Evolutionary conservation across 176 grass and related monocot species (phyloP).

Genomic region (Bonia amplexicaulis): DNA sequence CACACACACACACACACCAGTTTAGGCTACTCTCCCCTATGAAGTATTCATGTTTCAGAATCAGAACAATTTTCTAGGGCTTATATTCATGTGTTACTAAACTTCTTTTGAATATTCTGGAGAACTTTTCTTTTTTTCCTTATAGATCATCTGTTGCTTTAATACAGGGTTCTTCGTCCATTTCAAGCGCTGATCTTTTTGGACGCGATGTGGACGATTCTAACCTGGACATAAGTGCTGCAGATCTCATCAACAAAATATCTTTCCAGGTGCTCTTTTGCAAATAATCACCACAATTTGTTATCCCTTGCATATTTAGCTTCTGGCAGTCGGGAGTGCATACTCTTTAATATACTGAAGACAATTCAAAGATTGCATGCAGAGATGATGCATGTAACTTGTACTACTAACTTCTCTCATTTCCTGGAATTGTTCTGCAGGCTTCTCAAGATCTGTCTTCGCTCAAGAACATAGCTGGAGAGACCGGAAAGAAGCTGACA

Average conservation of each 20-base stretch:
- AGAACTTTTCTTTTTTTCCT: background rate
- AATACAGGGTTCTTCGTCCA: conserved; percentile 66
- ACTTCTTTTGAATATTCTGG: background rate
- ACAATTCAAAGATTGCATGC: background rate
- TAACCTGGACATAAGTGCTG: conserved; percentile 56
- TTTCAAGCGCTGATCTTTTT: conserved; percentile 80
- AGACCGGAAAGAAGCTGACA: conserved; percentile 85
- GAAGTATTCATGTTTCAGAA: background rate
- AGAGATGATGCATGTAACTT: background rate
- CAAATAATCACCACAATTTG: background rate
- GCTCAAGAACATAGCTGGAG: conserved; percentile 84
- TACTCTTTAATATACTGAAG: background rate
- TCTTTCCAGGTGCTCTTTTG: conserved; percentile 67
- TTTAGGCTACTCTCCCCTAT: background rate
- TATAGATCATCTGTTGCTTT: background rate
- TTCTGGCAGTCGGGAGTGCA: background rate
- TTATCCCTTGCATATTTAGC: background rate
- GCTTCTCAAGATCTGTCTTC: conserved; percentile 89
- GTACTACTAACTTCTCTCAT: background rate
- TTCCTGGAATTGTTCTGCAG: conserved; percentile 26
- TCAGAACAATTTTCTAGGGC: background rate
- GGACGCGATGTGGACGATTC: conserved; percentile 38
- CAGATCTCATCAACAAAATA: conserved; percentile 72
- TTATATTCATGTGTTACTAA: background rate
- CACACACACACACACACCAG: too few relatives aligned